Percentiles rank a stretch among this genome's conserved stretches.
Conservation (phyloP, 441 rosid genomes). For the Aquilaria agallochum region DNA sequence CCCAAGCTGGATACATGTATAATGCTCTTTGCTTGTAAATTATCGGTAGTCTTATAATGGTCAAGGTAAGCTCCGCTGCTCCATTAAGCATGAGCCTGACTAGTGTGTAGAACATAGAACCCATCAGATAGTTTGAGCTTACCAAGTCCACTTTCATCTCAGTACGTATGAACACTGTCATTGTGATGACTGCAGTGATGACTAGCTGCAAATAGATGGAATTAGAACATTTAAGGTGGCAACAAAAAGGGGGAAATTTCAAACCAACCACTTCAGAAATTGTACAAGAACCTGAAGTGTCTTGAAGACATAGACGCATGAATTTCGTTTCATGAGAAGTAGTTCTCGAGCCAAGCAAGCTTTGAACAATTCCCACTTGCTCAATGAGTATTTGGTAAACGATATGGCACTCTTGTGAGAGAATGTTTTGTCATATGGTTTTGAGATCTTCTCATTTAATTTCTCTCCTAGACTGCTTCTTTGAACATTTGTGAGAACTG, state of each 20-base stretch:
- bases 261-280: background rate
- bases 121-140: constrained; percentile 50
- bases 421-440: constrained; percentile 23
- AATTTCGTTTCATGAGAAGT: constrained; percentile 50
- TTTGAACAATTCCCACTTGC: constrained; percentile 47
- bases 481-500: constrained; percentile 33
- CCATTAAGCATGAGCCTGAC: constrained; percentile 52
- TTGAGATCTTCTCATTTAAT: constrained; percentile 29
- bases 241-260: background rate
- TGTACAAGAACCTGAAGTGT: constrained; percentile 28
- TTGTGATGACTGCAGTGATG: constrained; percentile 41
- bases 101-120: constrained; percentile 43
- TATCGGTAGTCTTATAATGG: constrained; percentile 40
- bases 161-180: constrained; percentile 50
- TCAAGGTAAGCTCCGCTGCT: constrained; percentile 46
- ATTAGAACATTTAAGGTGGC: constrained; percentile 5
- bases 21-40: constrained; percentile 49
- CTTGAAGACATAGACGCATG: constrained; percentile 43
- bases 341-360: constrained; percentile 53
- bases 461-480: constrained; percentile 24
- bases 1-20: constrained; percentile 62
- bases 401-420: constrained; percentile 26
- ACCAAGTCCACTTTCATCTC: constrained; percentile 29
- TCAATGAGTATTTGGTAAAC: constrained; percentile 29
- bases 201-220: constrained; percentile 37